A percentile compares a stretch with the other conserved stretches of the same genome.
phyloP scores from a whole-genome alignment of 768 basidiomycete species.

The Sarcodon sp. region DNA sequence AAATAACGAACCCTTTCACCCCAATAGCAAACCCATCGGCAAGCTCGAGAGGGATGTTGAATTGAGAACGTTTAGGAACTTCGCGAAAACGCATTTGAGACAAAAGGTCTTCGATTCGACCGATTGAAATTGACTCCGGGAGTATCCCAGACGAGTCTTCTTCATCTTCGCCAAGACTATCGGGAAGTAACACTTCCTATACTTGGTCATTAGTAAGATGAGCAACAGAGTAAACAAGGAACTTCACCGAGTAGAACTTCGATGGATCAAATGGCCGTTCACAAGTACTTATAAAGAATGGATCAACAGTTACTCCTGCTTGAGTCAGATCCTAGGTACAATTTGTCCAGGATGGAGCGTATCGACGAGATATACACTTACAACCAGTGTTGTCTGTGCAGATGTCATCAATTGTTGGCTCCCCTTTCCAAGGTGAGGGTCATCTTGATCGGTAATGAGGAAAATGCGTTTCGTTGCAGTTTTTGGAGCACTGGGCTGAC shows the following conservation, averaged over 20 bases:
- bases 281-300: constrained; percentile 74
- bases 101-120: constrained; percentile 67
- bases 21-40: constrained; percentile 66
- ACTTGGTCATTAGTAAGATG: background rate
- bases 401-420: constrained; percentile 51
- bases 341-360: background rate
- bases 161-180: constrained; percentile 37
- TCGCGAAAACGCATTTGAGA: constrained; percentile 75
- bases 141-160: constrained; percentile 36
- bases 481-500: constrained; percentile 52
- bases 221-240: background rate
- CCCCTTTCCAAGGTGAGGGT: constrained; percentile 48
- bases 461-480: constrained; percentile 90
- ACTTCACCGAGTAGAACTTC: constrained; percentile 69
- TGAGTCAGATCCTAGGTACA: constrained; percentile 60
- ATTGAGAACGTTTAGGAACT: constrained; percentile 71
- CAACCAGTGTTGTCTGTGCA: constrained; percentile 59
- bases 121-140: constrained; percentile 60
- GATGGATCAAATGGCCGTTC: constrained; percentile 56
- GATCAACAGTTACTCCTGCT: constrained; percentile 68
- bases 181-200: constrained; percentile 49
- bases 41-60: constrained; percentile 71
- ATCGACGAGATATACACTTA: constrained; percentile 18
- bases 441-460: constrained; percentile 82
- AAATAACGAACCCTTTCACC: constrained; percentile 55